These are phyloP conservation scores for Hamamelis virginiana DNA, from an alignment of 164 flowering plant genomes.

Conservation along the genomic window DNA sequence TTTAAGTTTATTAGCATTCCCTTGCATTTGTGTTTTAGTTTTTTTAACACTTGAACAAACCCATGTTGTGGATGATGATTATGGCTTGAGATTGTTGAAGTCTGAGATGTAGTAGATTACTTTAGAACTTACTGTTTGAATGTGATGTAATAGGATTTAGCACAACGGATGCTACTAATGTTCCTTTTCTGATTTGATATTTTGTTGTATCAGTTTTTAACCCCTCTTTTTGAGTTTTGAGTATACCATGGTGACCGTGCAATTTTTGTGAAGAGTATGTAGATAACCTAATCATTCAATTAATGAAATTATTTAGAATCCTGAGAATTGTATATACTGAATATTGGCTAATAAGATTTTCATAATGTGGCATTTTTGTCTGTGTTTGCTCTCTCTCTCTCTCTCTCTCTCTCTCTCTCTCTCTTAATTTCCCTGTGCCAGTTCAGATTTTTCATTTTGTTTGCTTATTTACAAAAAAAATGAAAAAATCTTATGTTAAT, in stretches of 20 bases:
- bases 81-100: conserved; percentile 19
- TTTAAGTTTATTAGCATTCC: conserved; percentile 8
- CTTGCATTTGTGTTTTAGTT: conserved; percentile 19
- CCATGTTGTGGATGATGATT: conserved; percentile 21
- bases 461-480: too few relatives aligned
- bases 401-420: background rate
- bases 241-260: background rate
- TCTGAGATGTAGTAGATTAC: conserved; percentile 21
- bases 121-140: conserved; percentile 16
- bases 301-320: background rate
- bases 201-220: conserved; percentile 18
- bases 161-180: conserved; percentile 17
- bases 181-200: conserved; percentile 10
- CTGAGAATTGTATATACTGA: conserved; percentile 13
- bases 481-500: too few relatives aligned
- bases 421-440: background rate
- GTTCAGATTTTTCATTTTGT: too few relatives aligned
- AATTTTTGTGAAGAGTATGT: conserved; percentile 12
- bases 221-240: conserved; percentile 3
- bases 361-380: too few relatives aligned
- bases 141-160: conserved; percentile 31
- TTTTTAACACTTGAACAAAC: conserved; percentile 15
- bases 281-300: conserved; percentile 14
- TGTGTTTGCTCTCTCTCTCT: too few relatives aligned
- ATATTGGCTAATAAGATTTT: background rate